Evolutionary conservation across 148 eudicot genomes (phyloP).

Genomic region (Mesembryanthemum crystallinum): DNA sequence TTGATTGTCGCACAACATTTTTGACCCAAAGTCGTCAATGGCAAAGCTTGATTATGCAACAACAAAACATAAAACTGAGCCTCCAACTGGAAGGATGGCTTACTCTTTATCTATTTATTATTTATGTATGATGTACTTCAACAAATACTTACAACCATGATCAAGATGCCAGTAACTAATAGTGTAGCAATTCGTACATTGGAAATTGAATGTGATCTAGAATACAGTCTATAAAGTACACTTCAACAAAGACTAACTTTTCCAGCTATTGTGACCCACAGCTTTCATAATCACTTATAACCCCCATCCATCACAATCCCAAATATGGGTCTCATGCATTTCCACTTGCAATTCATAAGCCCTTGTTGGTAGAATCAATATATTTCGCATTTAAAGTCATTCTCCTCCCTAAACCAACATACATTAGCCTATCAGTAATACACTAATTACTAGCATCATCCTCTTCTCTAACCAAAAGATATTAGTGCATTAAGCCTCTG

Average conservation of each 20-base stretch:
- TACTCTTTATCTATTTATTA: not conserved
- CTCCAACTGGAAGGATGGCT: not conserved
- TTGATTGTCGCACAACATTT: not conserved
- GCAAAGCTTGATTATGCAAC: constrained; percentile 12
- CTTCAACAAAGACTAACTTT: constrained; percentile 18
- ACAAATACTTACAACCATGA: not conserved
- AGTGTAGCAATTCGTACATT: not conserved
- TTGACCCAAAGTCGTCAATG: not conserved
- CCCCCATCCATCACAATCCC: not conserved
- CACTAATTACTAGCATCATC: constrained; percentile 16
- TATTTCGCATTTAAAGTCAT: not conserved
- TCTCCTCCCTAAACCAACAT: not conserved
- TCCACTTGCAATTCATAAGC: not conserved
- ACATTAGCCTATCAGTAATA: not conserved
- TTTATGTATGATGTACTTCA: not conserved
- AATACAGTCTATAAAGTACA: not conserved
- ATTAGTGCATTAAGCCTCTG: constrained; percentile 26
- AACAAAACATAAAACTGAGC: not conserved
- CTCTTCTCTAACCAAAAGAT: constrained; percentile 2
- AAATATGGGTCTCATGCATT: not conserved
- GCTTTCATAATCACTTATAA: not conserved
- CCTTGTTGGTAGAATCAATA: not conserved
- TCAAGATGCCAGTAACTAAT: not conserved
- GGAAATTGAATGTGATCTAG: not conserved
- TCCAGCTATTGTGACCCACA: constrained; percentile 5